Conservation (phyloP, 1,284 basidiomycete species). For the Leucoagaricus sp. region DNA sequence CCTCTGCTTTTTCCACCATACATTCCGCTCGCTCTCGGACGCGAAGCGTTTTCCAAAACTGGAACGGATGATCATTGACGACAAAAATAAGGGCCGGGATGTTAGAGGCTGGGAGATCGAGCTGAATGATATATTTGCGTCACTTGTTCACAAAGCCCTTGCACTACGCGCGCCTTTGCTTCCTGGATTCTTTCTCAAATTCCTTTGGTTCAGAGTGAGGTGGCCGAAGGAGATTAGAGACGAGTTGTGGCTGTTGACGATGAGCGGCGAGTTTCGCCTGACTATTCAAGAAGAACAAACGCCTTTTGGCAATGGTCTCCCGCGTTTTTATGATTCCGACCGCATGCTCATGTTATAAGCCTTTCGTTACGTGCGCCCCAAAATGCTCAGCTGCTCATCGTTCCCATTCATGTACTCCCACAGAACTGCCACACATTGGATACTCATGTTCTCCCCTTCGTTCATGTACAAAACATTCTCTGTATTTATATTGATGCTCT, state of each 20-base stretch:
- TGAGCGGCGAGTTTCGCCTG: background rate
- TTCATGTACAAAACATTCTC: no score
- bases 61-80: background rate
- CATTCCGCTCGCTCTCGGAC: background rate
- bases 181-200: background rate
- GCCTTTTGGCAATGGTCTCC: conserved; percentile 17
- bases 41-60: background rate
- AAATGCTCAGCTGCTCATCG: no score
- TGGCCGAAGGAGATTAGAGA: background rate
- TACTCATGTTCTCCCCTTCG: no score
- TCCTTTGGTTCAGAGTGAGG: background rate
- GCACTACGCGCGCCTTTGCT: background rate
- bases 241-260: background rate
- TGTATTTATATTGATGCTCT: no score
- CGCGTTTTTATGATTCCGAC: background rate
- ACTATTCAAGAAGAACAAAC: conserved; percentile 11
- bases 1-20: background rate
- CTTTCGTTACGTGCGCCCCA: no score
- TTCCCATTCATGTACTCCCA: no score
- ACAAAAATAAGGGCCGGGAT: background rate
- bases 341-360: no score
- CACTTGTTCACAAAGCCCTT: background rate
- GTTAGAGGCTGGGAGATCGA: background rate
- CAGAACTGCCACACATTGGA: no score
- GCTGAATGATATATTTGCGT: background rate